These are phyloP conservation scores for Mycosphaerella sp. DNA, from an alignment of 2,329 filamentous ascomycete species.

Conservation along the genomic window DNA sequence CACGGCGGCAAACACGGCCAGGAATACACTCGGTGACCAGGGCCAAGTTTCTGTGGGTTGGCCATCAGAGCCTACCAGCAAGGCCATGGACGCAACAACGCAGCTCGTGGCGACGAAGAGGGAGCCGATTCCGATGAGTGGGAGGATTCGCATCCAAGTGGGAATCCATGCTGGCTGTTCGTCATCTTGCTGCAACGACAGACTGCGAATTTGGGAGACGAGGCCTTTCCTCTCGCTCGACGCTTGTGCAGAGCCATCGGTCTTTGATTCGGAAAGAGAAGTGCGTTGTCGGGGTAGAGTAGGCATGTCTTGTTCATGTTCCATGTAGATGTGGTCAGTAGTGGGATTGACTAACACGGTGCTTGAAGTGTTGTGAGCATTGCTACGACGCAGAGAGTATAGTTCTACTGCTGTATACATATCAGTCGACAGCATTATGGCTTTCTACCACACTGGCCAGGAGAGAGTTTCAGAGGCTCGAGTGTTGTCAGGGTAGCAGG, in stretches of 20 bases:
- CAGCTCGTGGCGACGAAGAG: not conserved
- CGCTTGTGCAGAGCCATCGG: not conserved
- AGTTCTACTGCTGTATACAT: too few relatives aligned
- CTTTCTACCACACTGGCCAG: too few relatives aligned
- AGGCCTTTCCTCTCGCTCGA: not conserved
- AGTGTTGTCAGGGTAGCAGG: too few relatives aligned
- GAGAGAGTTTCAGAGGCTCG: too few relatives aligned
- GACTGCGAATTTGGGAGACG: not conserved
- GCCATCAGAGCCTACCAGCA: slow-evolving; percentile 11
- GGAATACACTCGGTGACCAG: slow-evolving; percentile 7
- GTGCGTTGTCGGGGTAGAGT: not conserved
- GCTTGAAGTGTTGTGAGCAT: too few relatives aligned
- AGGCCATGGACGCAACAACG: slow-evolving; percentile 5
- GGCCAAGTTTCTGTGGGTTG: slow-evolving; percentile 4
- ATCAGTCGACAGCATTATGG: too few relatives aligned
- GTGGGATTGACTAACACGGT: too few relatives aligned
- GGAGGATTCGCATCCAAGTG: not conserved
- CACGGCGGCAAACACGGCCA: slow-evolving; percentile 12
- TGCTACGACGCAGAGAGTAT: too few relatives aligned
- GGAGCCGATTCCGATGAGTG: not conserved
- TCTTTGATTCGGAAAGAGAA: not conserved
- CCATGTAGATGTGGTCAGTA: not conserved
- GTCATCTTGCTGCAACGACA: not conserved
- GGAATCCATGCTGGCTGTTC: slow-evolving; percentile 3
- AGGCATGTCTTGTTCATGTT: not conserved